Percentiles rank a stretch among this genome's conserved stretches.
Conservation (phyloP, 1,139 yeast species). For the Nakaseomyces glabratus region DNA sequence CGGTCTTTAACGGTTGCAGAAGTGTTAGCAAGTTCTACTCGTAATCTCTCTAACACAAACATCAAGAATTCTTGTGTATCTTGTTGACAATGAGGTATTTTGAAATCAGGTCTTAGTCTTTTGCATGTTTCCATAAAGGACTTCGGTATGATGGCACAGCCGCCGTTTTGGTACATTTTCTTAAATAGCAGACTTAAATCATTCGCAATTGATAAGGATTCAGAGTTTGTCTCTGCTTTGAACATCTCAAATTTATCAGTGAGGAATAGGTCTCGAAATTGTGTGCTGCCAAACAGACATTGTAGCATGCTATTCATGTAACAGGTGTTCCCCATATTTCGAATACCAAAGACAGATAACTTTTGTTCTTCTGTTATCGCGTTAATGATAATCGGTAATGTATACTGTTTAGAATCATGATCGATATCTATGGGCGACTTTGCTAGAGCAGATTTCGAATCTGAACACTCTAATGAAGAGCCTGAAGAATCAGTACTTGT, state of each 20-base stretch:
- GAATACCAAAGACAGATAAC: constrained; percentile 48
- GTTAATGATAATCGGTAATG: not conserved
- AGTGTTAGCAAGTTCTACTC: constrained; percentile 49
- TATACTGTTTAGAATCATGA: not conserved
- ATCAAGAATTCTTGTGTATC: constrained; percentile 66
- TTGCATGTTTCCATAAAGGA: constrained; percentile 47
- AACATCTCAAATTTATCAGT: constrained; percentile 36
- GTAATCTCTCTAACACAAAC: constrained; percentile 54
- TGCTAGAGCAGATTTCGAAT: not conserved
- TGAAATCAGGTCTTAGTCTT: constrained; percentile 47
- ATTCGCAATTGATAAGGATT: constrained; percentile 34
- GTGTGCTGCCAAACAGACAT: constrained; percentile 44
- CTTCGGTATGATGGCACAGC: constrained; percentile 51
- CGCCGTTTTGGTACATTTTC: constrained; percentile 40
- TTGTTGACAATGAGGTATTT: constrained; percentile 60
- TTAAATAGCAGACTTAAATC: constrained; percentile 40
- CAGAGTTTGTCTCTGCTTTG: constrained; percentile 29
- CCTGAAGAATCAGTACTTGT: not conserved
- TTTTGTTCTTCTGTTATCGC: not conserved
- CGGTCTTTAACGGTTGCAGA: constrained; percentile 24
- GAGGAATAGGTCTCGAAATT: constrained; percentile 37
- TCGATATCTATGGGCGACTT: not conserved
- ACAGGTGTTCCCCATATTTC: constrained; percentile 60
- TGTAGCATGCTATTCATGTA: constrained; percentile 61
- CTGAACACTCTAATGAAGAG: not conserved